Evolutionary conservation across 441 rosid species (phyloP), one percentile per base, ranked within the genome.

Genomic region (Gossypium laxum): DNA sequence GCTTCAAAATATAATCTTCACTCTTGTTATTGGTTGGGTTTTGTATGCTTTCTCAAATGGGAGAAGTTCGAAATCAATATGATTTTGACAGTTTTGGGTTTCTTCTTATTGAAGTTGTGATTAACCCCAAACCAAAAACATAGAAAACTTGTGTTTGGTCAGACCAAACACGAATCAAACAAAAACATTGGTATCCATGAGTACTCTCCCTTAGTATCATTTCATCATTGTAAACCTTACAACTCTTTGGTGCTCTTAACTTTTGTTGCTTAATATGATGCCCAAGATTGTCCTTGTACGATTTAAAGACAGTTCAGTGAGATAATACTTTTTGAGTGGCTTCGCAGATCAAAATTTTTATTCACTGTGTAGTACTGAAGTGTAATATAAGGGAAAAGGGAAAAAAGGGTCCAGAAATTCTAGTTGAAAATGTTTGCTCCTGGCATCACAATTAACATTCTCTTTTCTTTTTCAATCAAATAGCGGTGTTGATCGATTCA

Each of bases 401-500:
- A 11, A 52, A 54, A 11, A 4, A 54, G 18, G 26, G 34, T 10
- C 2, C 41, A 4, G 8, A 57, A 14, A 61, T 7, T 59, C 45
- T 74, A 19, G 55, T 22, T 45, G 52, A n/a, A n/a, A n/a, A 2
- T 52, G 10, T 32, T 60, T 75, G 52, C 32, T 55, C 10, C 18
- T 19, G 8, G 67, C 26, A 60, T 11, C n/a, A 48, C 50, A 55
- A 61, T 3, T 6, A 30, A 41, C 18, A 10, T 24, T 24, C 6
- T 24, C 1, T 30, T 64, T 65, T 58, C 24, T 48, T 56, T 67
- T 75, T 67, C 54, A 54, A 79, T 52, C 73, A 67, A 75, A 76
- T 79, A 95, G 99, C 79, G 98, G 97, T 55, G 99, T 95, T 71
- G 99, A 95, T 76, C 95, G 96, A 21, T 95, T 95, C 76, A 95